Conservation (phyloP, 192 early-diverging fungal species). For the Phlyctochytrium planicorne region DNA sequence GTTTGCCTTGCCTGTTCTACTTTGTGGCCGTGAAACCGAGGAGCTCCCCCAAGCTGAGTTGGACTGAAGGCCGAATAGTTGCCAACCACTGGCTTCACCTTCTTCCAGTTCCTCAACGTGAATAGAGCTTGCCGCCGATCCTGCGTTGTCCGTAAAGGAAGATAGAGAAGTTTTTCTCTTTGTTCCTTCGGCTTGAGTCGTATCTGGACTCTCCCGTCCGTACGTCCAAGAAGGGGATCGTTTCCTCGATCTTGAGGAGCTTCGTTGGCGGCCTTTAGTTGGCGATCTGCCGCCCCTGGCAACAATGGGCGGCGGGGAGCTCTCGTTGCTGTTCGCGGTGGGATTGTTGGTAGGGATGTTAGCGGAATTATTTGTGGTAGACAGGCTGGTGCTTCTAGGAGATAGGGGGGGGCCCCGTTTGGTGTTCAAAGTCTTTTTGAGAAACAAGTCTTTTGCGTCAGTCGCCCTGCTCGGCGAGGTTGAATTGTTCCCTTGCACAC, state of each 20-base stretch:
- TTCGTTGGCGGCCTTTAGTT: not conserved
- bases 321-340: not conserved
- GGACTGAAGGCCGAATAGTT: not conserved
- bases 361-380: too few relatives aligned
- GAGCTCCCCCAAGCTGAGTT: not conserved
- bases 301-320: conserved; percentile 1
- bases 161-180: not conserved
- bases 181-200: not conserved
- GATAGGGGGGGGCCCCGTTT: conserved; percentile 2
- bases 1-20: conserved; percentile 1
- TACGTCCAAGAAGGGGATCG: conserved; percentile 7
- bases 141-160: not conserved
- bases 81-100: not conserved
- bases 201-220: conserved; percentile 1
- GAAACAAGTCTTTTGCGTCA: too few relatives aligned
- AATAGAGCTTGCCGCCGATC: not conserved
- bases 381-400: not conserved
- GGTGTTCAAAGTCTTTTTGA: not conserved
- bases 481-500: too few relatives aligned
- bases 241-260: not conserved
- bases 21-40: not conserved
- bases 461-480: too few relatives aligned
- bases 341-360: too few relatives aligned
- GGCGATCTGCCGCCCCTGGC: not conserved
- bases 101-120: not conserved